Evolutionary conservation across 73 alveolate genomes (phyloP).

Genomic region (Symbiodinium pilosum): DNA sequence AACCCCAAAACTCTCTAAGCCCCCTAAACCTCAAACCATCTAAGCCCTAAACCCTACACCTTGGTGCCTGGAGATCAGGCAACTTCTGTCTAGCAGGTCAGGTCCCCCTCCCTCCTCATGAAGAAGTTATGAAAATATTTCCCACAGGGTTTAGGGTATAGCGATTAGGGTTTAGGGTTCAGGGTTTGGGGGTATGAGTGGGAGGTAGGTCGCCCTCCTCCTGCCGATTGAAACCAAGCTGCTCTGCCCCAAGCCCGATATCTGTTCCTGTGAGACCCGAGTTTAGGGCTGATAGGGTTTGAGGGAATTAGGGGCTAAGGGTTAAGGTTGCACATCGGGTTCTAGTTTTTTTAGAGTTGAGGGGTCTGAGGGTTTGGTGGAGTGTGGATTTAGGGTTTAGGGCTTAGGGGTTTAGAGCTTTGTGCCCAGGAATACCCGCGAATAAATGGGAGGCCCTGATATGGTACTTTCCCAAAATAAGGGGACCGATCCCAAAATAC

Average conservation of each 20-base stretch:
- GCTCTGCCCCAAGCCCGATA: neutral
- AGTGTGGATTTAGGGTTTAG: too few relatives aligned
- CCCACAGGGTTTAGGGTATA: neutral
- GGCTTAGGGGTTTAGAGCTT: too few relatives aligned
- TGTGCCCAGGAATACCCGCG: too few relatives aligned
- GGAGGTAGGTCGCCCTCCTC: too few relatives aligned
- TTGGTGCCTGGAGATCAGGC: neutral
- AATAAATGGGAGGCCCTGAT: too few relatives aligned
- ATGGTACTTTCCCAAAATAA: too few relatives aligned
- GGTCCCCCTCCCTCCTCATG: neutral
- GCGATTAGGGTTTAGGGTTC: too few relatives aligned
- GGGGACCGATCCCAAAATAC: too few relatives aligned
- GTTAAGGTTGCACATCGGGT: too few relatives aligned
- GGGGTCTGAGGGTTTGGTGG: too few relatives aligned
- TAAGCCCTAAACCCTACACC: neutral
- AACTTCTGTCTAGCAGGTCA: neutral
- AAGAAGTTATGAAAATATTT: neutral
- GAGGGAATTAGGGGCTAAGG: too few relatives aligned
- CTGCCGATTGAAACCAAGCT: neutral
- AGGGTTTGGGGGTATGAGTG: neutral
- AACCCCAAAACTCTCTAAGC: neutral
- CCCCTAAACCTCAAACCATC: neutral
- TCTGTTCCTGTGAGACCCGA: neutral
- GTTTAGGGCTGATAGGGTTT: neutral
- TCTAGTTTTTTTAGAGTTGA: too few relatives aligned